Percentiles rank a stretch among this genome's conserved stretches.
phyloP scores from a whole-genome alignment of 2,329 filamentous ascomycete genomes.

The Pezicula carpinea region DNA sequence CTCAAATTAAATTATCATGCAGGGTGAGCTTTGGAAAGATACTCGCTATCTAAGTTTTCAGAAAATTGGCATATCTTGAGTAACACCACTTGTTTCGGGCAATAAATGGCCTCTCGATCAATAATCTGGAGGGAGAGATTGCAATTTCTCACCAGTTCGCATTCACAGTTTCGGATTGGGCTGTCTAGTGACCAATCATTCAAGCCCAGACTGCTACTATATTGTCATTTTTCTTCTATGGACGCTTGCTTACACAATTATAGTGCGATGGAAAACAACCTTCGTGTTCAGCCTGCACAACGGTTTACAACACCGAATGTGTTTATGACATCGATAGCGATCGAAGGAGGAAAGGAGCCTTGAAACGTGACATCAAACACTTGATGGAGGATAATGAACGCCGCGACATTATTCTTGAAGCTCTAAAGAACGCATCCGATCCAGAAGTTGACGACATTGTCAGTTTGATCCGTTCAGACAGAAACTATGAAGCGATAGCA shows the following conservation, averaged over 20 bases:
- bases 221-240: not conserved
- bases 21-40: too few species aligned
- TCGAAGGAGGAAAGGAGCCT: conserved; percentile 37
- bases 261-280: conserved; percentile 46
- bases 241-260: not conserved
- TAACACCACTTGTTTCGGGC: too few species aligned
- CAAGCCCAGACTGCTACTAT: too few species aligned
- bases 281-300: conserved; percentile 44
- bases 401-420: conserved; percentile 36
- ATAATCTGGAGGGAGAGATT: too few species aligned
- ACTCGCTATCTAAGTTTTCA: too few species aligned
- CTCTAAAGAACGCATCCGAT: conserved; percentile 39
- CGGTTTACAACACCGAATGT: conserved; percentile 46
- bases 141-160: too few species aligned
- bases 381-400: conserved; percentile 32
- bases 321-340: conserved; percentile 44
- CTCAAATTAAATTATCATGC: too few species aligned
- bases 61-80: too few species aligned
- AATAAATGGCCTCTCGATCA: too few species aligned
- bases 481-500: conserved; percentile 12
- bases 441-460: conserved; percentile 32
- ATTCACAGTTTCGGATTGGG: too few species aligned
- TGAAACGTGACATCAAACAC: conserved; percentile 34
- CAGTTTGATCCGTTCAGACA: conserved; percentile 13
- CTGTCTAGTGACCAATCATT: too few species aligned